Evolutionary conservation across 148 eudicot species (phyloP), one percentile per base, ranked within the genome.

Genomic region (Nepenthes gracilis): DNA sequence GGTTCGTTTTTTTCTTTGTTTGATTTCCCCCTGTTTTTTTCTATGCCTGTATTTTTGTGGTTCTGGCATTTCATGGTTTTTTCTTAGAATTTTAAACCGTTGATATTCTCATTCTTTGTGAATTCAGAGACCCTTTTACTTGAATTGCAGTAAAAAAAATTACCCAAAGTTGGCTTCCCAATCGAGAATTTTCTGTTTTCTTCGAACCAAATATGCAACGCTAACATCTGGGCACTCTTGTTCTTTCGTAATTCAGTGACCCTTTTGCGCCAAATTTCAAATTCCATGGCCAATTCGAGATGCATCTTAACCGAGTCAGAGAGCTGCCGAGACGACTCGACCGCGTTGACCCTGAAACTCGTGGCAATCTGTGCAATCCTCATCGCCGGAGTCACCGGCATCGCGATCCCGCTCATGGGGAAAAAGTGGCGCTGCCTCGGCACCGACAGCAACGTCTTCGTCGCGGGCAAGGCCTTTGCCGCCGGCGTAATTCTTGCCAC

Each of bases 401-500:
- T 81, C 0, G 62, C 75, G 12, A 72, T 81, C 12, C 85, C 85
- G 5, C 55, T 78, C 12, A 9, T 81, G 9, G 83, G 85, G 1
- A 73, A 72, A 33, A 57, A 57, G 63, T 58, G 59, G 63, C 62
- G 72, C 48, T 60, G 61, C 50, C 65, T 81, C 35, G 64, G 80
- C 0, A 75, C 77, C 5, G 84, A 83, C 47, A 77, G 77, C 23
- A 70, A 75, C 51, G 53, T 80, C 6, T 83, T 80, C 33, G 74
- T 77, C 1, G 72, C 83, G 13, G 69, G 78, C 2, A 83, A 83
- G 60, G 80, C 84, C 2, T 77, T 83, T 51, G 87, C 87, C 2
- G 84, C 87, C 2, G 87, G 87, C 9, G 81, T 83, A 0, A 80
- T 83, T 14, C 70, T 83, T 0, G 87, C 81, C n/a, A 80, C 84